Evolutionary conservation across 2,329 filamentous ascomycete genomes (phyloP).

Genomic region (Calycina marina): DNA sequence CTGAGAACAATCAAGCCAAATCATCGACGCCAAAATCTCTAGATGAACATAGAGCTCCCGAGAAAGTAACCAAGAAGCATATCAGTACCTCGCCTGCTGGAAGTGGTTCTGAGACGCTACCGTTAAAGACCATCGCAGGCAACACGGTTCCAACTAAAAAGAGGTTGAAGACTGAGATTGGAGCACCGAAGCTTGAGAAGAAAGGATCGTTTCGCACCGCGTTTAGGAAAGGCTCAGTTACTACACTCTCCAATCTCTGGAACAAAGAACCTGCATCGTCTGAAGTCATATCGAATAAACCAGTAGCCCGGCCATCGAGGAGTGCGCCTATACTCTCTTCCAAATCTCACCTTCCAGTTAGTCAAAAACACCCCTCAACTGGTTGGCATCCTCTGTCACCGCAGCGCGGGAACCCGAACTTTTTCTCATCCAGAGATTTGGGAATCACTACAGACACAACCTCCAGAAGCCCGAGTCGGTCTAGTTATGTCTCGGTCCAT

Average conservation of each 20-base stretch:
- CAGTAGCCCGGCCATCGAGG: constrained; percentile 16
- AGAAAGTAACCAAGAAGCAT: too few relatives aligned
- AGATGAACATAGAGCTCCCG: too few relatives aligned
- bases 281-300: constrained; percentile 12
- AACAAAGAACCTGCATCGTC: constrained; percentile 29
- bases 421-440: constrained; percentile 27
- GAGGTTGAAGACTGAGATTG: constrained; percentile 14
- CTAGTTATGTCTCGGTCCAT: constrained; percentile 36
- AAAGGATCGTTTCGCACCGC: constrained; percentile 32
- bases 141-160: constrained; percentile 20
- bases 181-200: constrained; percentile 26
- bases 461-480: constrained; percentile 28
- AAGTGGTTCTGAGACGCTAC: constrained; percentile 10
- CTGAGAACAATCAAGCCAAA: too few relatives aligned
- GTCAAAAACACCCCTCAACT: constrained; percentile 23
- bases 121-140: constrained; percentile 14
- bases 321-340: constrained; percentile 13
- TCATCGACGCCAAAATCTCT: too few relatives aligned
- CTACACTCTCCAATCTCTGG: constrained; percentile 33
- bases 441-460: constrained; percentile 13
- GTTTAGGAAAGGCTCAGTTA: constrained; percentile 33
- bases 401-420: constrained; percentile 25
- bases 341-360: constrained; percentile 19
- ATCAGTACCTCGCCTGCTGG: constrained; percentile 16
- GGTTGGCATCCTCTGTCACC: constrained; percentile 24